Evolutionary conservation across 2,329 filamentous ascomycete species (phyloP).

Genomic region (Beauveria rudraprayagi): DNA sequence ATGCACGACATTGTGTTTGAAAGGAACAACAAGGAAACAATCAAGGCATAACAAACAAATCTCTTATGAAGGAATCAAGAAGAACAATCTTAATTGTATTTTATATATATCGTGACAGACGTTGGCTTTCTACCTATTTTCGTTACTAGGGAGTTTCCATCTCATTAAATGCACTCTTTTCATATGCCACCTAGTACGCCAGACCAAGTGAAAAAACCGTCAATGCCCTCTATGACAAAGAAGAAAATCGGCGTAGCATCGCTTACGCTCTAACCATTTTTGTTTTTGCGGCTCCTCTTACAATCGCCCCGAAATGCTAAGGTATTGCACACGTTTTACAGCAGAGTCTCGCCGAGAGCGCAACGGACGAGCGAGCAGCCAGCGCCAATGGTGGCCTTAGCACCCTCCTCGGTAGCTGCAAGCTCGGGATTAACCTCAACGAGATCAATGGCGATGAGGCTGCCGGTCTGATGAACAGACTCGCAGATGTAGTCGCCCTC

Average conservation of each 20-base stretch:
- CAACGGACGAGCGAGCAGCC: slow-evolving; percentile 88
- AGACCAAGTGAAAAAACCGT: slow-evolving; percentile 8
- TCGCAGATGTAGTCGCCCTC: slow-evolving; percentile 98
- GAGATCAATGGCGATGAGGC: slow-evolving; percentile 69
- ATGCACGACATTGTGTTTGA: too few relatives aligned
- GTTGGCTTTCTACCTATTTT: slow-evolving; percentile 8
- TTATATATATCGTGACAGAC: slow-evolving; percentile 6
- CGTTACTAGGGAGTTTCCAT: slow-evolving; percentile 8
- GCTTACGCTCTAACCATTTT: neutral
- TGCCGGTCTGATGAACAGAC: slow-evolving; percentile 71
- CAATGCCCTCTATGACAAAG: slow-evolving; percentile 1
- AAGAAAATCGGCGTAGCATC: neutral
- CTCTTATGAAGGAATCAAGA: neutral
- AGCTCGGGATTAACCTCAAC: slow-evolving; percentile 75
- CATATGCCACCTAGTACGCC: slow-evolving; percentile 5
- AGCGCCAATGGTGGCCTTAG: slow-evolving; percentile 78
- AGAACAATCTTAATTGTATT: neutral
- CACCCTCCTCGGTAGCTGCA: slow-evolving; percentile 55
- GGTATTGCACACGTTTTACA: slow-evolving; percentile 39
- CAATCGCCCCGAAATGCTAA: neutral
- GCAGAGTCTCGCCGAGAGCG: slow-evolving; percentile 81
- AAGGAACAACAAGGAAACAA: neutral
- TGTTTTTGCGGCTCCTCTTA: neutral
- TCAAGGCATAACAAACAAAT: neutral
- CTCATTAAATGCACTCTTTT: slow-evolving; percentile 9